phyloP scores from a whole-genome alignment of 306 rosid species.

The Quercus wislizeni region DNA sequence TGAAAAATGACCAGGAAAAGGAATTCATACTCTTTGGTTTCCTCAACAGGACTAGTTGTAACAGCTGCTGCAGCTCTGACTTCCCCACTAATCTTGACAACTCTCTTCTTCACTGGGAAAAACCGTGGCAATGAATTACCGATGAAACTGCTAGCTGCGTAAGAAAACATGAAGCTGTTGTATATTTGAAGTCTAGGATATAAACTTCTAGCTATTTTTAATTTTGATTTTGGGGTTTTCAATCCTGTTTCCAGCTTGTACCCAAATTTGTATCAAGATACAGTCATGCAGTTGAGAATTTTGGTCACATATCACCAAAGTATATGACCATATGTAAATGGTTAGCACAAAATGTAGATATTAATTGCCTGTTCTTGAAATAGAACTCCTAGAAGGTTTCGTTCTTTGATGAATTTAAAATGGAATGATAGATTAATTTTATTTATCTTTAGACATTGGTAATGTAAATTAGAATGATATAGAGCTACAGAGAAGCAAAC shows the following conservation, averaged over 20 bases:
- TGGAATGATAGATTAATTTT: background rate
- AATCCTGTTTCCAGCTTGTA: background rate
- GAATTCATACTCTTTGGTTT: constrained; percentile 62
- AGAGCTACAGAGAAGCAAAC: background rate
- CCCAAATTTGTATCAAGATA: background rate
- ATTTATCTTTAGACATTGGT: background rate
- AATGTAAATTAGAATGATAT: background rate
- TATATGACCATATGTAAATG: background rate
- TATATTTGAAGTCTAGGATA: background rate
- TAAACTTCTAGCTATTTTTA: background rate
- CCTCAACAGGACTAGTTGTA: constrained; percentile 44
- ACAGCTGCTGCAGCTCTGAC: constrained; percentile 55
- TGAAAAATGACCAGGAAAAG: background rate
- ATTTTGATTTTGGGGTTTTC: background rate
- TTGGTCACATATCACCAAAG: background rate
- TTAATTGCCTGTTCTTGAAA: background rate
- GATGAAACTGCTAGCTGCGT: constrained; percentile 54
- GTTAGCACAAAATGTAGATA: background rate
- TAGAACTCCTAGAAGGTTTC: background rate
- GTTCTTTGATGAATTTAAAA: background rate
- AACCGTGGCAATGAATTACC: constrained; percentile 44
- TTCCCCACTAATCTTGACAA: constrained; percentile 39
- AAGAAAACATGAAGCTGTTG: constrained; percentile 1
- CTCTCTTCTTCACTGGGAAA: constrained; percentile 30
- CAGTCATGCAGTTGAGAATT: background rate